Conservation (phyloP, 75 land plant genomes). For the Larix kaempferi region DNA sequence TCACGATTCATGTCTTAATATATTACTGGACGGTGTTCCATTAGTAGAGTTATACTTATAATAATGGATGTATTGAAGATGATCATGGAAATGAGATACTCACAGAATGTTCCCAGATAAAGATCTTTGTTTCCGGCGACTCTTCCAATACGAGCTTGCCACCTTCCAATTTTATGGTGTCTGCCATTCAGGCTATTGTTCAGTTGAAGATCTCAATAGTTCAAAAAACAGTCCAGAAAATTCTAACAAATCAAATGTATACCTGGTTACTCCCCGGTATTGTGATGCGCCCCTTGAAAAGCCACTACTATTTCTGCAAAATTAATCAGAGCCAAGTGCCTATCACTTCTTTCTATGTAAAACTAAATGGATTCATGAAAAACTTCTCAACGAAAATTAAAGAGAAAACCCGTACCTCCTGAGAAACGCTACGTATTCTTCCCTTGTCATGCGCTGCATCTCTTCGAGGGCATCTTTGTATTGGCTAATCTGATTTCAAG, state of each 20-base stretch:
- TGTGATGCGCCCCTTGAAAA: constrained; percentile 90
- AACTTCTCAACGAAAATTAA: background rate
- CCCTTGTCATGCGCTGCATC: constrained; percentile 76
- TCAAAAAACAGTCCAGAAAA: no score
- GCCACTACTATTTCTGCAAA: constrained; percentile 83
- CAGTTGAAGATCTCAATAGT: no score
- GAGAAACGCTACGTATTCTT: constrained; percentile 76
- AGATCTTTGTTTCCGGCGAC: constrained; percentile 63
- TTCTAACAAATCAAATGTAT: background rate
- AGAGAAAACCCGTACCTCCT: no score
- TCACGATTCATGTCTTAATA: no score
- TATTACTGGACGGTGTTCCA: no score
- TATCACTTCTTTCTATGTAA: background rate
- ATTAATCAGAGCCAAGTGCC: background rate
- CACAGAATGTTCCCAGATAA: constrained; percentile 60
- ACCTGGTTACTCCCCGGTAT: constrained; percentile 91
- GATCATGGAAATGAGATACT: constrained; percentile 3
- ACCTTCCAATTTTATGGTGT: constrained; percentile 60
- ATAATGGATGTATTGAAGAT: no score
- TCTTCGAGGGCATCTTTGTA: constrained; percentile 74
- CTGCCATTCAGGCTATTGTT: constrained; percentile 7
- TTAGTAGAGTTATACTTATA: no score
- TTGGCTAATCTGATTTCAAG: constrained; percentile 29
- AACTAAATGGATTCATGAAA: background rate
- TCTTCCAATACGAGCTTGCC: constrained; percentile 69